Evolutionary conservation across 768 basidiomycete species (phyloP).

Genomic region (Pisolithus orientalis): DNA sequence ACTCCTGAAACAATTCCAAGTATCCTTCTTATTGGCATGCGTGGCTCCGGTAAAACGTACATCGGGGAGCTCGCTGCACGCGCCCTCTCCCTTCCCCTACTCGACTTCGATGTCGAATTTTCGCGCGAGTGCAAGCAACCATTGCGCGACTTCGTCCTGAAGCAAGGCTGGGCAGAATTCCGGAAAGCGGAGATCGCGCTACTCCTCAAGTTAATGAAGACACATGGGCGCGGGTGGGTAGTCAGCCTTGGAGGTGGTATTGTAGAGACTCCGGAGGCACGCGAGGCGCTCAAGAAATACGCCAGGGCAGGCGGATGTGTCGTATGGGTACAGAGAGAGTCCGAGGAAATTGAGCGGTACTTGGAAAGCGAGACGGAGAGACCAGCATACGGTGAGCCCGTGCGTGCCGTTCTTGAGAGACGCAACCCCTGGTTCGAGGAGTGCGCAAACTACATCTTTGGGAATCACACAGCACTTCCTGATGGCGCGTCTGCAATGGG

Average conservation of each 20-base stretch:
- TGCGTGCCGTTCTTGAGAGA: conserved; percentile 77
- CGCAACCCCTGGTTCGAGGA: conserved; percentile 84
- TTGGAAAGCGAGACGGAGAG: conserved; percentile 69
- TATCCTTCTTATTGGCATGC: conserved; percentile 88
- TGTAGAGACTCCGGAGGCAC: conserved; percentile 76
- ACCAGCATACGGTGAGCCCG: conserved; percentile 84
- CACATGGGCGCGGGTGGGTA: conserved; percentile 54
- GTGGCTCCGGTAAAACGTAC: conserved; percentile 92
- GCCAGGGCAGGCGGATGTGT: conserved; percentile 59
- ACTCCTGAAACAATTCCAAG: conserved; percentile 40
- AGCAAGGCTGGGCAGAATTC: conserved; percentile 87
- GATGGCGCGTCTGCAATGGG: conserved; percentile 12
- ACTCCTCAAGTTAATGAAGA: conserved; percentile 59
- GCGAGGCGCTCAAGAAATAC: conserved; percentile 67
- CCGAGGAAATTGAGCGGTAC: conserved; percentile 78
- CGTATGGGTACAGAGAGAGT: conserved; percentile 75
- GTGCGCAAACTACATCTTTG: conserved; percentile 76
- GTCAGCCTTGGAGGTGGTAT: conserved; percentile 93
- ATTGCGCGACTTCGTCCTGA: conserved; percentile 72
- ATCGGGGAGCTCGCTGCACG: conserved; percentile 74
- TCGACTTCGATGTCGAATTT: conserved; percentile 86
- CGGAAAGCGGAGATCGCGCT: conserved; percentile 69
- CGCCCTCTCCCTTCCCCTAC: conserved; percentile 61
- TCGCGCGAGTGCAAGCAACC: conserved; percentile 52
- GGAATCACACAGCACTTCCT: conserved; percentile 55